Conservation (phyloP, 257 asterid species). For the Eucommia ulmoides region DNA sequence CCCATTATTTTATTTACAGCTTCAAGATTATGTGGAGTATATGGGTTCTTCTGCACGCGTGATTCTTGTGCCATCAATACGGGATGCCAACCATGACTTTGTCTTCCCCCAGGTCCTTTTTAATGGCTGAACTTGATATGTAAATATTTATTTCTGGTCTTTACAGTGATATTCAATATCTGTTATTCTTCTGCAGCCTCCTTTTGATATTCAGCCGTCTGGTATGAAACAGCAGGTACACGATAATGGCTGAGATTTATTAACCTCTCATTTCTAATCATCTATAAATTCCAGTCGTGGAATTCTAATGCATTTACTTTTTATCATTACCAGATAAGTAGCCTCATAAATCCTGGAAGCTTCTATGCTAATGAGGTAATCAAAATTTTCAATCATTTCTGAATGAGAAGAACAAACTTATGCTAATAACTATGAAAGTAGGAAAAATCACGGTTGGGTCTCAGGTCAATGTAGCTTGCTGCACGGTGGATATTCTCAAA, state of each 20-base stretch:
- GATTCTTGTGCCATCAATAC: slow-evolving; percentile 76
- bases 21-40: slow-evolving; percentile 86
- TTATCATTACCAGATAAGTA: slow-evolving; percentile 38
- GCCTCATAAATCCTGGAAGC: slow-evolving; percentile 80
- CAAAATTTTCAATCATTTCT: too few species aligned
- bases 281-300: background rate
- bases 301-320: slow-evolving; percentile 5
- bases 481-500: slow-evolving; percentile 79
- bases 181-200: slow-evolving; percentile 53
- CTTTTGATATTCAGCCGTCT: slow-evolving; percentile 45
- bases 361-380: slow-evolving; percentile 79
- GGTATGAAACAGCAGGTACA: slow-evolving; percentile 61
- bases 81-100: slow-evolving; percentile 92
- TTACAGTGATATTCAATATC: background rate
- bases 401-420: too few species aligned
- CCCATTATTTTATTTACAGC: slow-evolving; percentile 30
- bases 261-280: too few species aligned
- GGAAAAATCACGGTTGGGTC: too few species aligned
- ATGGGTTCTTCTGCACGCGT: slow-evolving; percentile 80
- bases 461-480: slow-evolving; percentile 76
- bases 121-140: slow-evolving; percentile 4
- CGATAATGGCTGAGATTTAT: slow-evolving; percentile 6
- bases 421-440: too few species aligned
- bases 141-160: too few species aligned
- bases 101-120: slow-evolving; percentile 82